Conservation (phyloP, 768 basidiomycete genomes). For the Suillus cothurnatus region DNA sequence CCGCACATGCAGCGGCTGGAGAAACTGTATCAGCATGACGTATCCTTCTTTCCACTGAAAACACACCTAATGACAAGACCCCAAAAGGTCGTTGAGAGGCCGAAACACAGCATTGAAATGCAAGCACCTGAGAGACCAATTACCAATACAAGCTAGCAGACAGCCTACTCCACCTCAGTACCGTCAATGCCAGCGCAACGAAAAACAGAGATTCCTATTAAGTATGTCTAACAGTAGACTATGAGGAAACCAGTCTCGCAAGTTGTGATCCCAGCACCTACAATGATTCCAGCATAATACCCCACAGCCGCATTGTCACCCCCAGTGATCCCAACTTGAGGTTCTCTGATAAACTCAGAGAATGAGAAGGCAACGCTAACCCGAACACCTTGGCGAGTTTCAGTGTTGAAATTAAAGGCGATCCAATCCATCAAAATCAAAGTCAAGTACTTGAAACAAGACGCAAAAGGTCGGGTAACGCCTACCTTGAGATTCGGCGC, state of each 20-base stretch:
- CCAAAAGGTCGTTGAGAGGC: constrained; percentile 58
- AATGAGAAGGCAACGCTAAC: not conserved
- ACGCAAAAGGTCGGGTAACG: no score
- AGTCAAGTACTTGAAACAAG: no score
- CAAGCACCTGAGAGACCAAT: constrained; percentile 53
- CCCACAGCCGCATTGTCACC: constrained; percentile 67
- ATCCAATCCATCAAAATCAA: no score
- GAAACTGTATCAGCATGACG: not conserved
- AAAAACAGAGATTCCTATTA: constrained; percentile 65
- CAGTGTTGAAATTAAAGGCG: no score
- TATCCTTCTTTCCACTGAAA: not conserved
- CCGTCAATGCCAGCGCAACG: constrained; percentile 54
- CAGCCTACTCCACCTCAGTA: constrained; percentile 63
- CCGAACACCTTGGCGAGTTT: no score
- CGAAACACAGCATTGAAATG: constrained; percentile 60
- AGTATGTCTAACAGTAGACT: constrained; percentile 4
- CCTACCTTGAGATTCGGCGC: no score
- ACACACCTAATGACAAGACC: constrained; percentile 57
- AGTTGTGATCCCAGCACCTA: constrained; percentile 33
- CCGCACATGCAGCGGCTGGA: constrained; percentile 38
- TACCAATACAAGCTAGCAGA: constrained; percentile 65
- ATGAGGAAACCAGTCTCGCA: not conserved
- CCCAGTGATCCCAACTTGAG: constrained; percentile 62
- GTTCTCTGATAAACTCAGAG: constrained; percentile 58
- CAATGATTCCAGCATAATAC: constrained; percentile 68